Evolutionary conservation across 2,329 filamentous ascomycete species (phyloP).

Genomic region (Clonostachys sp.): DNA sequence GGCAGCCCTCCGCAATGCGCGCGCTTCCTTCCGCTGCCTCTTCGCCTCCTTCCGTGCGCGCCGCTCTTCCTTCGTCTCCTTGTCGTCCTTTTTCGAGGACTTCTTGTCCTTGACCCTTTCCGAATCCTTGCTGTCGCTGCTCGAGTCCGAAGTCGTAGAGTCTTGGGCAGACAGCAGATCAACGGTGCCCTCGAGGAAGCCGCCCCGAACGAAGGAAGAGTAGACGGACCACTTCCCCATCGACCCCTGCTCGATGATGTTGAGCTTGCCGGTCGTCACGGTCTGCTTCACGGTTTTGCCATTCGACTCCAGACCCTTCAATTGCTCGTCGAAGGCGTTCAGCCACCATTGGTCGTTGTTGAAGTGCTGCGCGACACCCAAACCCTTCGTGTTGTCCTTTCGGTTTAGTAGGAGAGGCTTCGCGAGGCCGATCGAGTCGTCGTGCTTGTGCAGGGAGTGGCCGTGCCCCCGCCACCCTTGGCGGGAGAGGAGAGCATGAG

Average conservation of each 20-base stretch:
- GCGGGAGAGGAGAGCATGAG: slow-evolving; percentile 73
- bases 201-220: slow-evolving; percentile 79
- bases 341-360: slow-evolving; percentile 93
- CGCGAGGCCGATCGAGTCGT: slow-evolving; percentile 70
- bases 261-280: slow-evolving; percentile 46
- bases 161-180: slow-evolving; percentile 10
- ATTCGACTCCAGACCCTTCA: slow-evolving; percentile 70
- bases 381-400: slow-evolving; percentile 75
- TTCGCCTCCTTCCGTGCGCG: slow-evolving; percentile 26
- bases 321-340: slow-evolving; percentile 85
- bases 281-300: slow-evolving; percentile 50
- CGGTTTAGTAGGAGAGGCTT: slow-evolving; percentile 79
- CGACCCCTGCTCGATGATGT: slow-evolving; percentile 48
- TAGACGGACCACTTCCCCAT: slow-evolving; percentile 66
- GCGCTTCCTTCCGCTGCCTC: slow-evolving; percentile 17
- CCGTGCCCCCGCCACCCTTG: slow-evolving; percentile 91
- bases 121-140: slow-evolving; percentile 8
- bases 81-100: slow-evolving; percentile 22
- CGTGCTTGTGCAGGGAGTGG: slow-evolving; percentile 75
- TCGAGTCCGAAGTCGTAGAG: neutral
- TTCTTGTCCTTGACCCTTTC: slow-evolving; percentile 12
- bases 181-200: slow-evolving; percentile 70
- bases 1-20: slow-evolving; percentile 7
- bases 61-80: slow-evolving; percentile 37
- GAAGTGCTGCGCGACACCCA: slow-evolving; percentile 70